Conservation (phyloP, 73 alveolate genomes). For the Halteria grandinella region DNA sequence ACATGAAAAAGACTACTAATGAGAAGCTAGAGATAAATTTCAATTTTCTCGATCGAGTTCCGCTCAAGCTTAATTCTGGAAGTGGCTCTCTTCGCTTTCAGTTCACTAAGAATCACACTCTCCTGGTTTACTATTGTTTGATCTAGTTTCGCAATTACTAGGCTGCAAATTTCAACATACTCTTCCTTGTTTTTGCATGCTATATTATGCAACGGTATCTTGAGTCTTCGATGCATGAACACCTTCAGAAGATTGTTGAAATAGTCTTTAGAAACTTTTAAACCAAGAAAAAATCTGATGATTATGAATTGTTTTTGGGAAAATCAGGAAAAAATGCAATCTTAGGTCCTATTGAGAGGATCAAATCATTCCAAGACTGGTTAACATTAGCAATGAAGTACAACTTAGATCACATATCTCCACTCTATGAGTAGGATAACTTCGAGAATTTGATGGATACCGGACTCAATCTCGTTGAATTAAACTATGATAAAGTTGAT, state of each 20-base stretch:
- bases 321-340: slow-evolving; percentile 64
- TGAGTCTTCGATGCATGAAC: slow-evolving; percentile 29
- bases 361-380: slow-evolving; percentile 48
- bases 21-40: slow-evolving; percentile 28
- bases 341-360: slow-evolving; percentile 36
- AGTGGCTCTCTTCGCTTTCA: slow-evolving; percentile 35
- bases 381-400: slow-evolving; percentile 1
- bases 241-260: slow-evolving; percentile 48
- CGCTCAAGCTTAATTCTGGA: not conserved
- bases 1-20: slow-evolving; percentile 36
- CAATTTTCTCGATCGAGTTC: slow-evolving; percentile 15
- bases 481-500: slow-evolving; percentile 30
- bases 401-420: not conserved
- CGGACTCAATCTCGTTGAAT: not conserved
- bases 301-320: slow-evolving; percentile 69
- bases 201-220: slow-evolving; percentile 51
- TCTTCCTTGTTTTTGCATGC: slow-evolving; percentile 65
- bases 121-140: slow-evolving; percentile 63
- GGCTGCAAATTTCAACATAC: slow-evolving; percentile 66
- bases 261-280: slow-evolving; percentile 54
- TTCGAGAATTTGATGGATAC: slow-evolving; percentile 30
- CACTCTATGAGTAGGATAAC: slow-evolving; percentile 32
- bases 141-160: slow-evolving; percentile 67
- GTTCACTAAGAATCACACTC: slow-evolving; percentile 60
- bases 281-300: slow-evolving; percentile 61